phyloP scores from a whole-genome alignment of 352 stramenopile genomes.

The Phytophthora crassamura region DNA sequence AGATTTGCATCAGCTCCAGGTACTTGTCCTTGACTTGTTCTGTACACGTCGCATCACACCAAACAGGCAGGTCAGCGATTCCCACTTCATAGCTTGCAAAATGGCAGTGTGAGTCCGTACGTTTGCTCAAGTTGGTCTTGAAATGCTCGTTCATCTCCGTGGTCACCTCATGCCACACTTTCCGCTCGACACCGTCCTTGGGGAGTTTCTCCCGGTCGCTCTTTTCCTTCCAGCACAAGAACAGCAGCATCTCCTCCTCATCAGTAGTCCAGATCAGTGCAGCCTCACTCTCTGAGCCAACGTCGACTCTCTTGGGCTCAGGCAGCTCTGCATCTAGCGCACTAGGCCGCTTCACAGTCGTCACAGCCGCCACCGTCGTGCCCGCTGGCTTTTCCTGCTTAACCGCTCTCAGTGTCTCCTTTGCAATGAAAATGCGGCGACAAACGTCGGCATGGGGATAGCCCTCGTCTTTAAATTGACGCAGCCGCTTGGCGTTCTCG shows the following conservation, averaged over 20 bases:
- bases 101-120: neutral
- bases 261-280: constrained; percentile 3
- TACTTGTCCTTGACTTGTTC: constrained; percentile 43
- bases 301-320: constrained; percentile 11
- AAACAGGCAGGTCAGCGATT: neutral
- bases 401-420: constrained; percentile 8
- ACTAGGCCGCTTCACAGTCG: constrained; percentile 6
- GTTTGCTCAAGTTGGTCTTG: constrained; percentile 22
- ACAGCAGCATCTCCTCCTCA: constrained; percentile 39
- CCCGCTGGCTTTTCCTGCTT: neutral
- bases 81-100: neutral
- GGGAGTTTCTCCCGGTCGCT: constrained; percentile 16
- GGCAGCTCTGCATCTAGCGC: neutral
- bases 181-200: constrained; percentile 24
- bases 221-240: constrained; percentile 34
- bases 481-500: constrained; percentile 24
- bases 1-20: constrained; percentile 31
- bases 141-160: constrained; percentile 34
- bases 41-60: constrained; percentile 6
- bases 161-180: constrained; percentile 28
- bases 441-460: constrained; percentile 35
- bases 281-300: neutral
- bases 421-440: constrained; percentile 18
- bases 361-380: neutral
- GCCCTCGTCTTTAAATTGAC: constrained; percentile 27